These are phyloP conservation scores for Periglandula ipomoeae DNA, from an alignment of 2,329 filamentous ascomycete species.

Conservation along the genomic window DNA sequence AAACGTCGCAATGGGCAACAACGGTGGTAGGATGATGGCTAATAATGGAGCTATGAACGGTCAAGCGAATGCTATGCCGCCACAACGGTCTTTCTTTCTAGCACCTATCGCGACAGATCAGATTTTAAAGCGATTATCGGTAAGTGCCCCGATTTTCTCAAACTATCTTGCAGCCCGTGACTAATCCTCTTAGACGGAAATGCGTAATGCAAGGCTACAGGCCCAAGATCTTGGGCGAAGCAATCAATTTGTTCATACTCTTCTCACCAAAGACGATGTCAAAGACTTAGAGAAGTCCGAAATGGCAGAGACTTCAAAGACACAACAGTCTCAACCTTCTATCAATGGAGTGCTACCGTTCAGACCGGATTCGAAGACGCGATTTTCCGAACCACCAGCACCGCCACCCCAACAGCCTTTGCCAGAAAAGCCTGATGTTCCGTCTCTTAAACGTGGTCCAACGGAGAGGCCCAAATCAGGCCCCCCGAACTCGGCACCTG, in stretches of 20 bases:
- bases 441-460: slow-evolving; percentile 63
- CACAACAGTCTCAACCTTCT: slow-evolving; percentile 32
- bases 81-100: slow-evolving; percentile 77
- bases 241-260: slow-evolving; percentile 66
- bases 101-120: slow-evolving; percentile 89
- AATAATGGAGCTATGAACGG: slow-evolving; percentile 35
- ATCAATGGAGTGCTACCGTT: slow-evolving; percentile 45
- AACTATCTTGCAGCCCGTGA: background rate
- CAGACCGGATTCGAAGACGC: slow-evolving; percentile 66
- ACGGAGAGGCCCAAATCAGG: slow-evolving; percentile 63
- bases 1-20: slow-evolving; percentile 52
- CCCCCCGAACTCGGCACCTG: slow-evolving; percentile 44
- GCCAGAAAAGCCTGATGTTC: slow-evolving; percentile 81
- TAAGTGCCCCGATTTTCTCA: slow-evolving; percentile 14
- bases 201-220: slow-evolving; percentile 82
- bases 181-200: slow-evolving; percentile 52
- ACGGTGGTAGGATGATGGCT: slow-evolving; percentile 52
- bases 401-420: slow-evolving; percentile 89
- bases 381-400: slow-evolving; percentile 88
- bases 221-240: slow-evolving; percentile 77
- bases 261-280: slow-evolving; percentile 63
- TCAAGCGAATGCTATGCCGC: slow-evolving; percentile 51
- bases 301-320: slow-evolving; percentile 36
- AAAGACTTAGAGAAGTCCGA: slow-evolving; percentile 49
- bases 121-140: slow-evolving; percentile 60